Evolutionary conservation across 2,329 filamentous ascomycete genomes (phyloP).

Genomic region (Aspergillus glaucus): DNA sequence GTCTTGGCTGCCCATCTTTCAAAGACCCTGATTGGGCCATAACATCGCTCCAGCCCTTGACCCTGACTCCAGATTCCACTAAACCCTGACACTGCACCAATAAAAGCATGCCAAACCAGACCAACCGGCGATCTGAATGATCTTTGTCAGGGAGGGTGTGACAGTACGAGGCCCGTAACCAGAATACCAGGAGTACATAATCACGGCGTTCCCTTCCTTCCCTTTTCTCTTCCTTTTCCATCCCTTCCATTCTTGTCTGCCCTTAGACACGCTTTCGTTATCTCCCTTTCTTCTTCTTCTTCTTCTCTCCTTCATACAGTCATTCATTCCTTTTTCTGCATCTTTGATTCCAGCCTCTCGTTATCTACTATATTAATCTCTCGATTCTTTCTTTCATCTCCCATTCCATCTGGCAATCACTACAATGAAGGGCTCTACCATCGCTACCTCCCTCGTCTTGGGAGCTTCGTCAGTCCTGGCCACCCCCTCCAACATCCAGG

Average conservation of each 20-base stretch:
- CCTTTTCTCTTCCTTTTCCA: conserved; percentile 1
- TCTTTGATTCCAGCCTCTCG: conserved; percentile 19
- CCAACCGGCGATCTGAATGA: neutral
- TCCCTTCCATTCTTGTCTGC: conserved; percentile 1
- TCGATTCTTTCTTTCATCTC: conserved; percentile 4
- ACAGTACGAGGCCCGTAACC: too few relatives aligned
- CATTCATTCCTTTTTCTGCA: conserved; percentile 14
- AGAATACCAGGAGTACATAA: too few relatives aligned
- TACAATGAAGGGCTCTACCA: conserved; percentile 49
- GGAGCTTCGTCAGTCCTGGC: conserved; percentile 43
- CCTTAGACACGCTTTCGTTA: neutral
- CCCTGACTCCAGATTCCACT: too few relatives aligned
- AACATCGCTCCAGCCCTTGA: too few relatives aligned
- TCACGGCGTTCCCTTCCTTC: neutral
- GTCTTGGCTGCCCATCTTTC: too few relatives aligned
- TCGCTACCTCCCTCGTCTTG: conserved; percentile 43
- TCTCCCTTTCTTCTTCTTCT: conserved; percentile 3
- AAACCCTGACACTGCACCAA: too few relatives aligned
- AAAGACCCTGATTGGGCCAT: too few relatives aligned
- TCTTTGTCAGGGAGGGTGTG: neutral
- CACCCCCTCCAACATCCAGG: conserved; percentile 29
- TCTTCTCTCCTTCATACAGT: neutral
- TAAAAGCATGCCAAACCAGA: too few relatives aligned
- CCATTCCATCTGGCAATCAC: conserved; percentile 1
- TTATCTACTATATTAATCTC: conserved; percentile 13